Evolutionary conservation across 129 eudicot genomes (phyloP).

Genomic region (Flaveria ramosissima): DNA sequence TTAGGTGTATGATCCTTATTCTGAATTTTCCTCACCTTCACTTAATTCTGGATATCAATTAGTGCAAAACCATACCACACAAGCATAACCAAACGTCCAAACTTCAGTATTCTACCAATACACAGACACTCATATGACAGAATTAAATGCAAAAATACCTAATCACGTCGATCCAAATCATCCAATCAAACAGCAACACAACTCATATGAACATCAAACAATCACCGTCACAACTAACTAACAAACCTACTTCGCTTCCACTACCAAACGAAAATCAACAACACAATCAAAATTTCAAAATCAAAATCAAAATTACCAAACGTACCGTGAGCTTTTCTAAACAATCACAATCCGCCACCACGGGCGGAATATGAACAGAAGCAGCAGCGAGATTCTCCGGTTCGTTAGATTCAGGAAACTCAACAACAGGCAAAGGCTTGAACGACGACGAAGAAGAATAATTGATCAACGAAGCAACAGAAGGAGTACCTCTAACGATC

Average conservation of each 20-base stretch:
- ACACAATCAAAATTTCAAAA: not conserved
- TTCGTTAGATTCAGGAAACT: conserved; percentile 46
- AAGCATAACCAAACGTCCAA: conserved; percentile 19
- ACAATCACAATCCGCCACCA: conserved; percentile 33
- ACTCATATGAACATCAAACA: conserved; percentile 15
- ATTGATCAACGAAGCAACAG: conserved; percentile 55
- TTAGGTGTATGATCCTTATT: conserved; percentile 5
- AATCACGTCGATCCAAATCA: conserved; percentile 14
- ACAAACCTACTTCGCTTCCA: conserved; percentile 7
- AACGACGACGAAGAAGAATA: conserved; percentile 57
- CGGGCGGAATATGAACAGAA: conserved; percentile 38
- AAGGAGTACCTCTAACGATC: conserved; percentile 88
- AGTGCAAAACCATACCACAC: not conserved
- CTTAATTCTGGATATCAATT: conserved; percentile 1
- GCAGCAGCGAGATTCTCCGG: conserved; percentile 34
- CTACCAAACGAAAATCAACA: conserved; percentile 12
- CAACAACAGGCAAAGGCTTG: conserved; percentile 83
- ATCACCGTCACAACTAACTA: conserved; percentile 22
- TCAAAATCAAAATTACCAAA: not conserved
- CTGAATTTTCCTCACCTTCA: conserved; percentile 19
- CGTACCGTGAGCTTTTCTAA: conserved; percentile 66
- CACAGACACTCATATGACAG: conserved; percentile 11
- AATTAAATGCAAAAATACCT: conserved; percentile 29
- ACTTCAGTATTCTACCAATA: conserved; percentile 5
- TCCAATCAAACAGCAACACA: conserved; percentile 34